These are phyloP conservation scores for Myochromella boudieri DNA, from an alignment of 768 basidiomycete species.

Conservation along the genomic window DNA sequence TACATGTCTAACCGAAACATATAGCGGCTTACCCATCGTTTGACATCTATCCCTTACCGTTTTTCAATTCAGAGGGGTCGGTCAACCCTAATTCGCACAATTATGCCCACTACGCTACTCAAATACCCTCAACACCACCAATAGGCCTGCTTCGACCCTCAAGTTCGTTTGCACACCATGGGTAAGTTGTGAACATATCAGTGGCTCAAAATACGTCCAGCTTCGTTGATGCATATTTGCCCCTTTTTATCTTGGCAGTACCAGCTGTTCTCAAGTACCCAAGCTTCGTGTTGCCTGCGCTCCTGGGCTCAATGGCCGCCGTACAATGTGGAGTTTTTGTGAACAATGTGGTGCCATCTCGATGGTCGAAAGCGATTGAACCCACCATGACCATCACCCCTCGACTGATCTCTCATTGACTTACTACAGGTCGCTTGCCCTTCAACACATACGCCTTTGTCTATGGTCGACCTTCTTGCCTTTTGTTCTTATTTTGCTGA, in stretches of 20 bases:
- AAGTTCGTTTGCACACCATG: conserved; percentile 62
- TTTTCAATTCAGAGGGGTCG: conserved; percentile 45
- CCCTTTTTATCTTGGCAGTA: conserved; percentile 5
- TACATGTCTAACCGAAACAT: conserved; percentile 8
- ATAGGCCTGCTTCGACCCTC: conserved; percentile 72
- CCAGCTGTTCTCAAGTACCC: conserved; percentile 74
- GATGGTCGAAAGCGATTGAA: conserved; percentile 77
- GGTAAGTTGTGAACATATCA: conserved; percentile 47
- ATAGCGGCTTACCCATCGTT: conserved; percentile 60
- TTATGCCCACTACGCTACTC: conserved; percentile 41
- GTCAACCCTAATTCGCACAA: conserved; percentile 48
- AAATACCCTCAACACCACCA: conserved; percentile 39
- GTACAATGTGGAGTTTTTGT: conserved; percentile 87
- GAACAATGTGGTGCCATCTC: conserved; percentile 88
- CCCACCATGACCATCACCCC: neutral
- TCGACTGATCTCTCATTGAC: neutral
- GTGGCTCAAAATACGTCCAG: neutral
- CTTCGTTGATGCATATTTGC: neutral
- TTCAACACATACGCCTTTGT: conserved; percentile 1
- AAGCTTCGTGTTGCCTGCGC: conserved; percentile 81
- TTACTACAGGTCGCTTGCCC: neutral
- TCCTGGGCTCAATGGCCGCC: conserved; percentile 63
- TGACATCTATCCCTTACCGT: conserved; percentile 58
- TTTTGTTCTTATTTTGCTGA: conserved; percentile 20
- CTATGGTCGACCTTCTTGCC: conserved; percentile 9